These are phyloP conservation scores for Starmerella powellii DNA, from an alignment of 805 yeast genomes.

Conservation along the genomic window DNA sequence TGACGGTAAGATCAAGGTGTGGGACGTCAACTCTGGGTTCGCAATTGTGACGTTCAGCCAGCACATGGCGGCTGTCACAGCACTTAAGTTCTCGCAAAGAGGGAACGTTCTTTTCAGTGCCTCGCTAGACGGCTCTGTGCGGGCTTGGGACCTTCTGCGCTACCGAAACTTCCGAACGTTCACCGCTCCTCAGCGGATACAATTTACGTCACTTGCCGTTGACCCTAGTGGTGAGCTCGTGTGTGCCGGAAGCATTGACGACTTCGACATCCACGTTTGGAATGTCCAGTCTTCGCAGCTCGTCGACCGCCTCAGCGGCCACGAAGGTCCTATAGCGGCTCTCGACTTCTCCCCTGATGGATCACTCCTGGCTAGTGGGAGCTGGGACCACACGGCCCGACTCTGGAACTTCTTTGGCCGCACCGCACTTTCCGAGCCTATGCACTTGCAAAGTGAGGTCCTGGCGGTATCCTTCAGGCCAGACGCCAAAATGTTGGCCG, in stretches of 20 bases:
- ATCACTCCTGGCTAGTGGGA: conserved; percentile 69
- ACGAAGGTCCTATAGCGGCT: conserved; percentile 88
- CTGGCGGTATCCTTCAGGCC: conserved; percentile 75
- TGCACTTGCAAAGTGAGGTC: conserved; percentile 74
- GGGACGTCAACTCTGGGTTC: conserved; percentile 91
- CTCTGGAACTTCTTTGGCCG: conserved; percentile 89
- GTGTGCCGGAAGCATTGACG: conserved; percentile 85
- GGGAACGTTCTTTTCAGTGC: conserved; percentile 88
- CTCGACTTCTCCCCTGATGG: conserved; percentile 77
- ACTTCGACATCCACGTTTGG: conserved; percentile 89
- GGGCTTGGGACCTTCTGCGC: conserved; percentile 93
- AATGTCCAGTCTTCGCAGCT: conserved; percentile 92
- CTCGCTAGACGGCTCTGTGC: conserved; percentile 88
- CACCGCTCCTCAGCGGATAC: conserved; percentile 79
- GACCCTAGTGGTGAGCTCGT: conserved; percentile 97
- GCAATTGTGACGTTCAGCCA: conserved; percentile 85
- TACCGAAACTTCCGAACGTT: conserved; percentile 90
- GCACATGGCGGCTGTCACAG: conserved; percentile 80
- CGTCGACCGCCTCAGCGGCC: conserved; percentile 79
- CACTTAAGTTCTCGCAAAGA: conserved; percentile 70
- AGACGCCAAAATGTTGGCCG: conserved; percentile 84
- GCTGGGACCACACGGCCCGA: conserved; percentile 93
- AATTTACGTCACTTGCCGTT: conserved; percentile 78
- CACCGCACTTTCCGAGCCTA: conserved; percentile 78
- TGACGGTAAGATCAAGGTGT: conserved; percentile 91